Percentiles rank a stretch among this genome's conserved stretches.
phyloP scores from a whole-genome alignment of 2,329 filamentous ascomycete genomes.

The Nemania serpens region DNA sequence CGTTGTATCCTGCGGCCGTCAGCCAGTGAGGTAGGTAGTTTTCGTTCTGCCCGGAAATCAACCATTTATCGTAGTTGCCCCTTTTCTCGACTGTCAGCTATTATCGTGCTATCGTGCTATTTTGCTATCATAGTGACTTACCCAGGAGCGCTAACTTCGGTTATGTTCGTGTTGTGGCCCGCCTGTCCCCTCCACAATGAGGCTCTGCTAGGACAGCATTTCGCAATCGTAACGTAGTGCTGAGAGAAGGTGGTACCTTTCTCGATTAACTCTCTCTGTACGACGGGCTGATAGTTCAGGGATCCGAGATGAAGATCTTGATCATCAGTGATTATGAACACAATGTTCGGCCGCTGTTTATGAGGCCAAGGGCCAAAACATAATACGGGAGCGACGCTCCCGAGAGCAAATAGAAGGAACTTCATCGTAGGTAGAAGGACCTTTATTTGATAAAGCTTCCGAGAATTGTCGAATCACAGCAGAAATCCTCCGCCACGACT shows the following conservation, averaged over 20 bases:
- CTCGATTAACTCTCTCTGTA: constrained; percentile 8
- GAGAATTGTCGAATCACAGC: not conserved
- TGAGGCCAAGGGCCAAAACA: not conserved
- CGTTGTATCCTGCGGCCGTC: constrained; percentile 23
- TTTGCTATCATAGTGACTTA: constrained; percentile 14
- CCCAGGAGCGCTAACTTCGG: constrained; percentile 42
- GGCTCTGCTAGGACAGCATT: constrained; percentile 25
- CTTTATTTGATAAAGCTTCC: too few species aligned
- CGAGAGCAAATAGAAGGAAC: not conserved
- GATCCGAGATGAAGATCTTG: constrained; percentile 26
- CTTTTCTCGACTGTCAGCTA: constrained; percentile 14
- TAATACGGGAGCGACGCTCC: too few species aligned
- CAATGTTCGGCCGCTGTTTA: constrained; percentile 20
- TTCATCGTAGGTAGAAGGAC: not conserved
- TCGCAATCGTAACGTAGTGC: constrained; percentile 24
- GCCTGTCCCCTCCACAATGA: constrained; percentile 20
- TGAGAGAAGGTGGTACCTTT: constrained; percentile 22
- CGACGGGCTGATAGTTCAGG: constrained; percentile 7
- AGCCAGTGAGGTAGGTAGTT: constrained; percentile 26
- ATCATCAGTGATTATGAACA: constrained; percentile 27
- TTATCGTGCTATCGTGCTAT: not conserved
- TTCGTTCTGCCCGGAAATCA: constrained; percentile 38
- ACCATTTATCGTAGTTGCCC: constrained; percentile 50
- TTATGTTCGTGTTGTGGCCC: constrained; percentile 40
- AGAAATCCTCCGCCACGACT: not conserved